Percentiles rank a stretch among this genome's conserved stretches.
These are phyloP conservation scores for Pseudonitzschia pungens DNA, from an alignment of 108 stramenopile genomes.

Conservation along the genomic window DNA sequence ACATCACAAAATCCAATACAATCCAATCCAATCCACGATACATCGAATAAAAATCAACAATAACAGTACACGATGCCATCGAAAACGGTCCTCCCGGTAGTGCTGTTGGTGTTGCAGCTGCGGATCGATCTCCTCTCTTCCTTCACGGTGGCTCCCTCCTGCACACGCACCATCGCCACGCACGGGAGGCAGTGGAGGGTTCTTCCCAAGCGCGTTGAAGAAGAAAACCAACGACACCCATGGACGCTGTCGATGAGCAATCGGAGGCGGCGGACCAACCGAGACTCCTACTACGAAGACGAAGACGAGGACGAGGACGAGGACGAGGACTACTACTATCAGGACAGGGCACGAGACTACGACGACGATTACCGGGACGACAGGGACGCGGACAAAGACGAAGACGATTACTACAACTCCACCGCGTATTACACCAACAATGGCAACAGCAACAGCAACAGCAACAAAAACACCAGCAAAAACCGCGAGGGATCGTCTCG, in stretches of 20 bases:
- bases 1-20: too few relatives aligned
- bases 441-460: not conserved
- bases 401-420: not conserved
- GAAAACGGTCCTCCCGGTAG: not conserved
- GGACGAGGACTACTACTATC: not conserved
- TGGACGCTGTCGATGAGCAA: not conserved
- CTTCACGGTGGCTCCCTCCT: not conserved
- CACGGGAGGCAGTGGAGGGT: too few relatives aligned
- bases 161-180: too few relatives aligned
- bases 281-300: not conserved
- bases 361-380: not conserved
- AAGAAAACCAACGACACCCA: not conserved
- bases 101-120: not conserved
- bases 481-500: not conserved
- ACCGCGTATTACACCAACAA: not conserved
- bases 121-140: not conserved
- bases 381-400: not conserved
- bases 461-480: not conserved
- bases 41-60: too few relatives aligned
- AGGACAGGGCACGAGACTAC: not conserved
- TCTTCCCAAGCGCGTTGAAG: too few relatives aligned
- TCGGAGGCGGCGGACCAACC: not conserved
- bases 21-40: too few relatives aligned
- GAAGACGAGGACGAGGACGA: slow-evolving; percentile 2
- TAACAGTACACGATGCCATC: not conserved